A percentile compares a stretch with the other conserved stretches of the same genome.
Evolutionary conservation across 2,329 filamentous ascomycete species (phyloP).

Genomic region (Aspergillus ustus): DNA sequence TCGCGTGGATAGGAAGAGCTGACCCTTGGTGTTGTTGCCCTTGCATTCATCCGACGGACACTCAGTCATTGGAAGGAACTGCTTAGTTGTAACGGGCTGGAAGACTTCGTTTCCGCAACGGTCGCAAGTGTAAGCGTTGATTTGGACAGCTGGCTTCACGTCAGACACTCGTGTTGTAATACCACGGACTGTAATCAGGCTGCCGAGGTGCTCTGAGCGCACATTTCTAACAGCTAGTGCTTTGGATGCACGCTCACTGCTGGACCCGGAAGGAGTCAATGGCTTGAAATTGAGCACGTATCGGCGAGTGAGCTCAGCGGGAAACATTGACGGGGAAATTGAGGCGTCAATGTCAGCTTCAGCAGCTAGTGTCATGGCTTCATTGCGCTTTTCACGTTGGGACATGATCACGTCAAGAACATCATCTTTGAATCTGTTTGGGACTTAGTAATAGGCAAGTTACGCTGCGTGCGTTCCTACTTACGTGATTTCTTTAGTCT

Average conservation of each 20-base stretch:
- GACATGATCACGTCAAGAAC: constrained; percentile 96
- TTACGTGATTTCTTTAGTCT: constrained; percentile 76
- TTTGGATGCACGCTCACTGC: constrained; percentile 62
- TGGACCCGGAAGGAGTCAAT: constrained; percentile 71
- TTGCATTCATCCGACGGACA: constrained; percentile 92
- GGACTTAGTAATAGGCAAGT: constrained; percentile 26
- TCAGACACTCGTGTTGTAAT: constrained; percentile 96
- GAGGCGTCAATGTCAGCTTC: constrained; percentile 69
- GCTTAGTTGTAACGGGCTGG: constrained; percentile 89
- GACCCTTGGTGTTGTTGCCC: constrained; percentile 87
- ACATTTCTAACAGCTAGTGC: constrained; percentile 90
- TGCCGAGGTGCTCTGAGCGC: constrained; percentile 87
- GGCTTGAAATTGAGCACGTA: constrained; percentile 98
- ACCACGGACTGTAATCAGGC: constrained; percentile 90
- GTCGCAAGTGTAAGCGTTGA: constrained; percentile 97
- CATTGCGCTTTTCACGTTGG: constrained; percentile 84
- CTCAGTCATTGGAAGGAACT: constrained; percentile 82
- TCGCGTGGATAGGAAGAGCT: constrained; percentile 91
- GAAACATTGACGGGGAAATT: constrained; percentile 77
- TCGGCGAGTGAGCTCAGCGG: constrained; percentile 85
- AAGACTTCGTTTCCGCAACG: constrained; percentile 96
- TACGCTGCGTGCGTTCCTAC: constrained; percentile 31
- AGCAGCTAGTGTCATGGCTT: constrained; percentile 70
- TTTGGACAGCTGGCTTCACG: constrained; percentile 95
- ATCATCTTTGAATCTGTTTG: constrained; percentile 85